phyloP scores from a whole-genome alignment of 1,284 basidiomycete species.

The Hortiboletus rubellus region DNA sequence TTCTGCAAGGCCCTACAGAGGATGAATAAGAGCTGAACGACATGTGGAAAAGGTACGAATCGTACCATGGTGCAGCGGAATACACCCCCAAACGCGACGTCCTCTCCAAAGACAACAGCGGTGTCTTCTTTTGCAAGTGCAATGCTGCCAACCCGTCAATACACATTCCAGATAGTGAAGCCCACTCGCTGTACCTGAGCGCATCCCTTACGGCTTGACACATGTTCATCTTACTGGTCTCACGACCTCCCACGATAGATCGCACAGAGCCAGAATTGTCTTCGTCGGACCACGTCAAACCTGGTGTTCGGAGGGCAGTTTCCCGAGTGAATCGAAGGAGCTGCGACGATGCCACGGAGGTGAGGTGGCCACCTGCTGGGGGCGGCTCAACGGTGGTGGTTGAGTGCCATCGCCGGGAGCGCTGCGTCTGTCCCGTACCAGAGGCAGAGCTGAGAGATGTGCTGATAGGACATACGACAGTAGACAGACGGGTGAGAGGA shows the following conservation, averaged over 20 bases:
- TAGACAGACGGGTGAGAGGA: conserved; percentile 17
- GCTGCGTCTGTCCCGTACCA: conserved; percentile 7
- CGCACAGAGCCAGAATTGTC: conserved; percentile 44
- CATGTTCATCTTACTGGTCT: conserved; percentile 88
- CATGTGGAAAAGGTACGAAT: conserved; percentile 11
- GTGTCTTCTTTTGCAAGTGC: conserved; percentile 83
- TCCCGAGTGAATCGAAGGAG: conserved; percentile 65
- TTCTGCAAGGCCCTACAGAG: conserved; percentile 77
- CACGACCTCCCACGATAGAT: conserved; percentile 67
- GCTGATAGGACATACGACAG: conserved; percentile 20
- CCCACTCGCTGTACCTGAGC: conserved; percentile 56
- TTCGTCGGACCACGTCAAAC: conserved; percentile 68
- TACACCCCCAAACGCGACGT: conserved; percentile 92
- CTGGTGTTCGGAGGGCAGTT: conserved; percentile 68
- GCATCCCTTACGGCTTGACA: conserved; percentile 91
- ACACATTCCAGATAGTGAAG: not conserved
- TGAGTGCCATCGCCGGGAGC: conserved; percentile 46
- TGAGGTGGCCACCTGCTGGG: conserved; percentile 71
- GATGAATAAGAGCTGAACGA: conserved; percentile 5
- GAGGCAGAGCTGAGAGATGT: not conserved
- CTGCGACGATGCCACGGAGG: conserved; percentile 65
- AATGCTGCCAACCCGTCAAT: conserved; percentile 50
- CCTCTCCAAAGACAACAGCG: conserved; percentile 90
- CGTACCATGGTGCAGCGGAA: conserved; percentile 83
- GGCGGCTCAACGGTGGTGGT: conserved; percentile 49